Conservation (phyloP, 768 basidiomycete species). For the Coprinellus micaceus region DNA sequence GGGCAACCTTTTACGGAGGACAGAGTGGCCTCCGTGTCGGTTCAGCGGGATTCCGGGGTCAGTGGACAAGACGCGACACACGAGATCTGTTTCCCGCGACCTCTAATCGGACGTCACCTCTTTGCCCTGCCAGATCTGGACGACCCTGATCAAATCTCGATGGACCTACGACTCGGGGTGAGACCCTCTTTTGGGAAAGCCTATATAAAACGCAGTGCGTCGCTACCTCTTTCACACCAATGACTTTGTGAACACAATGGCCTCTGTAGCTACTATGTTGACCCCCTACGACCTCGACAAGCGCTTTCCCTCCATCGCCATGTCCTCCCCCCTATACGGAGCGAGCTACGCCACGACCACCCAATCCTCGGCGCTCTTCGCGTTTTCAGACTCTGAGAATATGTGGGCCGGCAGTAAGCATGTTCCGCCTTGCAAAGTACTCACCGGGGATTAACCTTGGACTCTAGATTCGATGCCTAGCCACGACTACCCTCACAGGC, state of each 20-base stretch:
- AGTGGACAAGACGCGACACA: slow-evolving; percentile 6
- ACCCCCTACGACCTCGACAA: slow-evolving; percentile 2
- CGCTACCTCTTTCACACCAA: slow-evolving; percentile 4
- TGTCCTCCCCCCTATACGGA: not conserved
- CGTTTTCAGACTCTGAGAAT: not conserved
- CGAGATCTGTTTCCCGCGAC: slow-evolving; percentile 9
- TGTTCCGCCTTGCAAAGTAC: not conserved
- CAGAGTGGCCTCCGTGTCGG: not conserved
- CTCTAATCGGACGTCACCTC: slow-evolving; percentile 9
- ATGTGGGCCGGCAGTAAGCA: slow-evolving; percentile 2
- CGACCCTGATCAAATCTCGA: slow-evolving; percentile 6
- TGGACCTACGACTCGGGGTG: not conserved
- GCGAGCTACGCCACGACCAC: not conserved
- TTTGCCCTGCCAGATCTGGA: slow-evolving; percentile 6
- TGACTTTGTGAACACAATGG: slow-evolving; percentile 8
- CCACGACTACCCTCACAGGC: not conserved
- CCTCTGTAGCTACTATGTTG: not conserved
- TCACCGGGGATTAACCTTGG: not conserved
- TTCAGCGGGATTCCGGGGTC: not conserved
- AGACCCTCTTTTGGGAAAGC: slow-evolving; percentile 3
- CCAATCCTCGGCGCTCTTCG: not conserved
- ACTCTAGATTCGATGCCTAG: not conserved
- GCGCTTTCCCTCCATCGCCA: not conserved
- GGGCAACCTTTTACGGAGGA: not conserved
- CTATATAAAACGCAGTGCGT: slow-evolving; percentile 10